A percentile compares a stretch with the other conserved stretches of the same genome.
Evolutionary conservation across 495 filamentous ascomycete genomes (phyloP).

Genomic region (Acidomyces sp.): DNA sequence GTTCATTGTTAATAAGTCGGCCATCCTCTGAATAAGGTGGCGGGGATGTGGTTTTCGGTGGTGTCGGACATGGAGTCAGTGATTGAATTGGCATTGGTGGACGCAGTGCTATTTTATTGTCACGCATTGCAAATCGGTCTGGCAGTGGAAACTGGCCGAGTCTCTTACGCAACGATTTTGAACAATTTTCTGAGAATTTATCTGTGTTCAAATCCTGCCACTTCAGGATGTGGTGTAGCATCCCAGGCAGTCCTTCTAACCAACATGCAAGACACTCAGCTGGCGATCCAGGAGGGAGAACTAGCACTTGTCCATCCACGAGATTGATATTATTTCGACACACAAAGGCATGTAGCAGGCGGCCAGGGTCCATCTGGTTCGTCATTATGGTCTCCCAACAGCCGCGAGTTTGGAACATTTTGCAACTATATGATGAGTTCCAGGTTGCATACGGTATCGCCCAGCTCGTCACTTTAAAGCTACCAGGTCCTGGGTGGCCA

Average conservation of each 20-base stretch:
- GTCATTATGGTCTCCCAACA: slow-evolving; percentile 1
- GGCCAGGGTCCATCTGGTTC: slow-evolving; percentile 8
- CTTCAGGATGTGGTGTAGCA: slow-evolving; percentile 3
- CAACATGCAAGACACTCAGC: slow-evolving; percentile 9
- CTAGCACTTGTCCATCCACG: slow-evolving; percentile 5
- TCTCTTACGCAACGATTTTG: slow-evolving; percentile 3
- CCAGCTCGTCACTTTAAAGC: not conserved
- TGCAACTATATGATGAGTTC: not conserved
- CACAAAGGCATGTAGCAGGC: slow-evolving; percentile 9
- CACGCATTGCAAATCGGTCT: not conserved
- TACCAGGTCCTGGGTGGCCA: not conserved
- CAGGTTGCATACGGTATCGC: slow-evolving; percentile 3
- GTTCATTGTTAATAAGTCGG: not conserved
- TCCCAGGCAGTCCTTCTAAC: slow-evolving; percentile 7
- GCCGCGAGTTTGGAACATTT: not conserved
- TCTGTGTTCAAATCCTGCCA: slow-evolving; percentile 5
- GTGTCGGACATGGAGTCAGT: not conserved
- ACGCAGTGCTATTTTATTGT: not conserved
- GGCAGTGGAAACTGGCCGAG: slow-evolving; percentile 9
- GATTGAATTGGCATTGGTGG: not conserved
- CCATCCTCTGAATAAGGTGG: slow-evolving; percentile 2
- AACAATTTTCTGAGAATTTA: slow-evolving; percentile 2
- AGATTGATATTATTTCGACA: slow-evolving; percentile 4
- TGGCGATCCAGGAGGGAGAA: slow-evolving; percentile 2
- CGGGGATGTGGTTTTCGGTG: not conserved